Evolutionary conservation across 2,329 filamentous ascomycete genomes (phyloP), one percentile per base, ranked within the genome.

Genomic region (Botryosphaeria dothidea): DNA sequence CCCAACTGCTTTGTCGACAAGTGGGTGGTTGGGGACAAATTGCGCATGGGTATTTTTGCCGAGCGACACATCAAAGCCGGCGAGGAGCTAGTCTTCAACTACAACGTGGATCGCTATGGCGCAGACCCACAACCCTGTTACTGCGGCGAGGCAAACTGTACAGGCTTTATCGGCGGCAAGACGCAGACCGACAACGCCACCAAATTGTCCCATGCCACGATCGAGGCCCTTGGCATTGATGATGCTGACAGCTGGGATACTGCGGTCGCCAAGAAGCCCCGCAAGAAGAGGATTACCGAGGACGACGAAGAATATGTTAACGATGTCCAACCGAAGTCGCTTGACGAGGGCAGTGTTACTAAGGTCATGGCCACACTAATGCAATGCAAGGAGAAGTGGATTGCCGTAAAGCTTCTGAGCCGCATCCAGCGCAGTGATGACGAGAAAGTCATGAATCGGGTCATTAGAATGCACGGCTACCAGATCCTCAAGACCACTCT

Each of bases 361-460:
- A 96, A 96, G 79, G 92, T 97, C 77, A 97, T 97, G 92, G 93
- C 94, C 25, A 90, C 93, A 62, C 87, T 99, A 66, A 93, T 97
- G 88, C 94, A 97, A 77, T 97, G 92, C 84, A 96, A 97, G 79
- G 95, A 99, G 83, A 97, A 97, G 79, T 99, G 95, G 95, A 97
- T 99, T 77, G 93, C 92, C 2, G 93, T 97, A 79, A 98, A 98
- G 80, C 83, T 99, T 65, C 86, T 99, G 66, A 86, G 89, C 70
- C 93, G 95, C 61, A 93, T 99, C 67, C 92, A 97, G 78, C 86
- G 87, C 45, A 93, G 91, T 74, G 87, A 94, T 56, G 93, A 97
- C 70, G 92, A 97, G 73, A 88, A 88, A 68, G 92, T 97, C 64
- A 88, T 92, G 67, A 92, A 95, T 77, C 88, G 90, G 61, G 93